Conservation (phyloP, 495 filamentous ascomycete species). For the Recurvomyces mirabilis region DNA sequence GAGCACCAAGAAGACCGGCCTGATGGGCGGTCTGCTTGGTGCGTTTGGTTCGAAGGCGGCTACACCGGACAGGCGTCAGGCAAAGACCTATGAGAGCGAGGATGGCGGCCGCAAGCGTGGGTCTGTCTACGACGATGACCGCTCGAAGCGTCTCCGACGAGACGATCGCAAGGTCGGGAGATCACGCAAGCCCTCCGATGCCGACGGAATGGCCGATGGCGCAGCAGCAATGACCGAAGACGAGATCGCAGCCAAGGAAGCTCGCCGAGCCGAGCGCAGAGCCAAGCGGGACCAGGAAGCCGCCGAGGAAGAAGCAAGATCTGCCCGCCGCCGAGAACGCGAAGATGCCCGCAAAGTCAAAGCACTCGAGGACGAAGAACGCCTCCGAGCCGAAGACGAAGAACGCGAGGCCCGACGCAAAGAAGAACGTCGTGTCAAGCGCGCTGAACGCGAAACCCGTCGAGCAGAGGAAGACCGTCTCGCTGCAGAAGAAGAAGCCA, state of each 20-base stretch:
- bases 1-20: conserved; percentile 19
- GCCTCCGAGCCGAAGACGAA: conserved; percentile 38
- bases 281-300: conserved; percentile 17
- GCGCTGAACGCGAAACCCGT: conserved; percentile 39
- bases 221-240: conserved; percentile 14
- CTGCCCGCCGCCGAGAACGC: conserved; percentile 12
- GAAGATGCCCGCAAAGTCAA: conserved; percentile 27
- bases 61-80: conserved; percentile 14
- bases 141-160: conserved; percentile 21
- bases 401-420: conserved; percentile 36
- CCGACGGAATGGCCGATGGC: conserved; percentile 13
- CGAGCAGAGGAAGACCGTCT: conserved; percentile 27
- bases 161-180: conserved; percentile 21
- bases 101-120: conserved; percentile 21
- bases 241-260: conserved; percentile 18
- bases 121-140: conserved; percentile 18
- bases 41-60: conserved; percentile 13
- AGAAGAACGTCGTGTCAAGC: conserved; percentile 37
- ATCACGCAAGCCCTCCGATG: conserved; percentile 14
- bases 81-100: conserved; percentile 20
- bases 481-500: conserved; percentile 36
- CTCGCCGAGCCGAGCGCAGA: conserved; percentile 17
- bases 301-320: conserved; percentile 14
- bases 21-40: conserved; percentile 22
- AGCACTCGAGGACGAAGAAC: conserved; percentile 33